Conservation (phyloP, 2,329 filamentous ascomycete species). For the Seiridium unicorne region DNA sequence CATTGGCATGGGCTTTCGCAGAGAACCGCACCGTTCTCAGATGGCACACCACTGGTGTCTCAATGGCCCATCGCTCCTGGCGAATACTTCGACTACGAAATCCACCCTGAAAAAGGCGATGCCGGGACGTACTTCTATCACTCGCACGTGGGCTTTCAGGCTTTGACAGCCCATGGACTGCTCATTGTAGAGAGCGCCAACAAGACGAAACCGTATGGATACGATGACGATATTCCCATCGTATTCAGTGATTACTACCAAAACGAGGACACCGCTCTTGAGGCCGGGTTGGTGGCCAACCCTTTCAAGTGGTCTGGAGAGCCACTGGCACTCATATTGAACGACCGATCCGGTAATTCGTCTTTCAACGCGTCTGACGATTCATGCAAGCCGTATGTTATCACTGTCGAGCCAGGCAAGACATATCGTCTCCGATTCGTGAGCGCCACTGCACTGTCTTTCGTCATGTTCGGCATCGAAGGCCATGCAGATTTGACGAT, state of each 20-base stretch:
- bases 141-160: conserved; percentile 64
- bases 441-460: conserved; percentile 53
- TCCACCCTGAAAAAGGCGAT: conserved; percentile 49
- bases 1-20: conserved; percentile 68
- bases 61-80: conserved; percentile 65
- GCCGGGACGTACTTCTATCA: conserved; percentile 69
- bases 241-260: conserved; percentile 57
- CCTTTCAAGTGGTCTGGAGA: conserved; percentile 61
- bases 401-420: conserved; percentile 58
- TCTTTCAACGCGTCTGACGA: conserved; percentile 30
- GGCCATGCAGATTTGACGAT: conserved; percentile 54
- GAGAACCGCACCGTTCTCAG: conserved; percentile 59
- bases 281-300: conserved; percentile 42
- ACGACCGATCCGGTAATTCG: conserved; percentile 47
- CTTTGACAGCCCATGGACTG: conserved; percentile 53
- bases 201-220: conserved; percentile 49
- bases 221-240: conserved; percentile 60
- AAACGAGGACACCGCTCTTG: conserved; percentile 50
- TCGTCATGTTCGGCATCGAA: conserved; percentile 54
- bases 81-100: conserved; percentile 67
- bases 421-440: conserved; percentile 63
- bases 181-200: conserved; percentile 55
- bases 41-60: conserved; percentile 57
- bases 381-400: conserved; percentile 45
- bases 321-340: conserved; percentile 54